Percentiles rank a stretch among this genome's conserved stretches.
These are phyloP conservation scores for Chrysoporthe austroafricana DNA, from an alignment of 2,329 filamentous ascomycete genomes.

Conservation along the genomic window DNA sequence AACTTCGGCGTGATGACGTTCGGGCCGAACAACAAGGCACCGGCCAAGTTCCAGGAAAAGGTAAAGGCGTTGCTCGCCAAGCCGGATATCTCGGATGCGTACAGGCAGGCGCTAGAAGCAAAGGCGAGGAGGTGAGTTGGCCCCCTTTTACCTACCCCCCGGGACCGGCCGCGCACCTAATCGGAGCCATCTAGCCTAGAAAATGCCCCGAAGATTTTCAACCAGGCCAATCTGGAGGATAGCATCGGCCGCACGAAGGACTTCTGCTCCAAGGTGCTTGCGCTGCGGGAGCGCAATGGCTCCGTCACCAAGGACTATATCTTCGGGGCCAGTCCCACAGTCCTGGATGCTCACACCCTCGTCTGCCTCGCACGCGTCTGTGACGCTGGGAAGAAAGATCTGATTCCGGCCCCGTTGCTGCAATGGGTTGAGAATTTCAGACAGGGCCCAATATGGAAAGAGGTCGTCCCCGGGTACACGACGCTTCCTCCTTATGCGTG, in stretches of 20 bases:
- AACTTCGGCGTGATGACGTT: background rate
- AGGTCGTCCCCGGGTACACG: slow-evolving; percentile 8
- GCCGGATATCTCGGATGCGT: background rate
- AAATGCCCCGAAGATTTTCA: background rate
- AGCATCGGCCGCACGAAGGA: background rate
- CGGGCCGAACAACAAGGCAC: background rate
- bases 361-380: background rate
- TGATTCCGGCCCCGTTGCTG: slow-evolving; percentile 3
- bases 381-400: background rate
- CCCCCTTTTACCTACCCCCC: too few relatives aligned
- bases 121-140: background rate
- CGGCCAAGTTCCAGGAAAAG: background rate
- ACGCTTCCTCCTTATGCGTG: background rate
- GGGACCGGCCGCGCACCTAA: background rate
- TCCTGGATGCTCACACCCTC: background rate
- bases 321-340: background rate
- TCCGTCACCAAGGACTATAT: slow-evolving; percentile 1
- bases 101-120: slow-evolving; percentile 2
- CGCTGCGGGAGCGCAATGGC: background rate
- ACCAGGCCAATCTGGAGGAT: background rate
- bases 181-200: background rate
- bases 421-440: slow-evolving; percentile 12
- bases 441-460: slow-evolving; percentile 7
- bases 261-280: background rate
- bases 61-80: background rate